Base-by-base conservation (phyloP, 192 early-diverging fungal species). In the Backusella macrospora region DNA sequence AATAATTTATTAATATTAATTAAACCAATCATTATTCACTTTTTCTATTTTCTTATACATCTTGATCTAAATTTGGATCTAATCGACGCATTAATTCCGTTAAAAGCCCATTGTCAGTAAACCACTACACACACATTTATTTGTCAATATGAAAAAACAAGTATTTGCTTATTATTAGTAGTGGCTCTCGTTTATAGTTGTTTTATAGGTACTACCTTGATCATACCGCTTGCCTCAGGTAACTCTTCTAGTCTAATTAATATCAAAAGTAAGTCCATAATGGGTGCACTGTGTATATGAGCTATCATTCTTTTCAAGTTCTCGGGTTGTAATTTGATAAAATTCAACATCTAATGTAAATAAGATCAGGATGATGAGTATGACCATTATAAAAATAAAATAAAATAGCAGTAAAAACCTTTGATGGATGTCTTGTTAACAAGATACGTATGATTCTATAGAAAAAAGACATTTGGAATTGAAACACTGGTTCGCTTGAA, bases 171-270 rank as follows among this genome's bases (percentile, higher is more conserved):
- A 34, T 34, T 34, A 34, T 34, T 34, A 34, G 0, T 34, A 34
- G 29, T 34, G 2, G 18, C 7, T 6, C 6, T 48, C 13, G 6
- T n/a, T 48, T 5, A 18, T 3, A 18, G 4, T 16, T 23, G 3
- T 68, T 3, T 6, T 70, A 71, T 21, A 52, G 26, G 0, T 18
- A 6, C 67, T 71, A 93, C 93, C 85, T 93, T 89, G 38, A 96
- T 92, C 44, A 96, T 90, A 15, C 95, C 94, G n/a, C 87, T 85
- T 2, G 90, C 93, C 72, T 95, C 92, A 14, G 93, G 89, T 18
- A 95, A 83, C 75, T 99, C 97, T 71, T 96, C 95, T 65, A 96
- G 80, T 77, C 93, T 94, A 68, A 99, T 92, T 7, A 99, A 86
- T 72, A 94, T 97, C 49, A 99, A 88, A 49, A 99, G 79, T 45